phyloP scores from a whole-genome alignment of 164 flowering plant genomes.

The Amborella trichopoda region DNA sequence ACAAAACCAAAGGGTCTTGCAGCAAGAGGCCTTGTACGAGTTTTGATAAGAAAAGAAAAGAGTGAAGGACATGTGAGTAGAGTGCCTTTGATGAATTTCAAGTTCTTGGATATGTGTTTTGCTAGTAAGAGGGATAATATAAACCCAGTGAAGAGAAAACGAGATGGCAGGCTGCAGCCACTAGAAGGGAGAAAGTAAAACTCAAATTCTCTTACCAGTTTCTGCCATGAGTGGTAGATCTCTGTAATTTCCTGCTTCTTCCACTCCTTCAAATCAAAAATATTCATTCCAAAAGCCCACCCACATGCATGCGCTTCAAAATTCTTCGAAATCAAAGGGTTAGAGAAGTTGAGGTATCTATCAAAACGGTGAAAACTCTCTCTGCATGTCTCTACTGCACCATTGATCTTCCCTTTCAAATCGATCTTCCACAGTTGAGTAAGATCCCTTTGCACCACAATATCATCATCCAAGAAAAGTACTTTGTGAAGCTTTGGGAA shows the following conservation, averaged over 20 bases:
- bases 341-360: conserved; percentile 20
- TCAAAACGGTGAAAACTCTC: conserved; percentile 20
- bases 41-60: no score
- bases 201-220: conserved; percentile 11
- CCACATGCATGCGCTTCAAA: conserved; percentile 18
- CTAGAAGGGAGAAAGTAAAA: no score
- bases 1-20: no score
- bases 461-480: conserved; percentile 86
- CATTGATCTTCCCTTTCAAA: conserved; percentile 84
- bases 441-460: conserved; percentile 85
- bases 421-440: conserved; percentile 67
- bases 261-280: conserved; percentile 19
- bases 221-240: conserved; percentile 17
- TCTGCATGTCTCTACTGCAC: conserved; percentile 60
- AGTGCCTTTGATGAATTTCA: no score
- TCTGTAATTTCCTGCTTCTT: conserved; percentile 15
- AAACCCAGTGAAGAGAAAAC: no score
- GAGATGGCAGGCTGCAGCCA: no score
- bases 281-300: conserved; percentile 20
- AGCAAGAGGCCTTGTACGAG: no score
- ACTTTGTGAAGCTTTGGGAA: conserved; percentile 87
- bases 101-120: no score
- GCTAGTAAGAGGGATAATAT: no score
- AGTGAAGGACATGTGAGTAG: no score
- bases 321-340: conserved; percentile 17